Percentiles rank a stretch among this genome's conserved stretches.
Conservation (phyloP, 805 yeast species). For the Komagataella pseudopastoris region DNA sequence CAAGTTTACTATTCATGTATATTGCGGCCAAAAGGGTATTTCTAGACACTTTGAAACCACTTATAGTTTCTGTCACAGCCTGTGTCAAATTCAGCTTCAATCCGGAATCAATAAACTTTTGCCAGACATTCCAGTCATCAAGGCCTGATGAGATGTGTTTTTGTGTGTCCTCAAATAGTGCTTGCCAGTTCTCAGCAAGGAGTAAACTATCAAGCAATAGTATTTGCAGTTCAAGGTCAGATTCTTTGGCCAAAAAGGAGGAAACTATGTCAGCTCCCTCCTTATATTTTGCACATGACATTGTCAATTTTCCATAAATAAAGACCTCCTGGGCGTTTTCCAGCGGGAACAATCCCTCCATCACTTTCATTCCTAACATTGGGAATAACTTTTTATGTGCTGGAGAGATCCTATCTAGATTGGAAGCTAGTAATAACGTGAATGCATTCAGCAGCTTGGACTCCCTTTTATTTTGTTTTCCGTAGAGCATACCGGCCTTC, state of each 20-base stretch:
- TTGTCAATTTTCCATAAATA: slow-evolving; percentile 39
- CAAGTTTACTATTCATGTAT: slow-evolving; percentile 18
- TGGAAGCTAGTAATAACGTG: slow-evolving; percentile 29
- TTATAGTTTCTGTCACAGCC: slow-evolving; percentile 19
- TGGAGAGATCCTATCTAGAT: slow-evolving; percentile 18
- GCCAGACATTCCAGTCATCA: slow-evolving; percentile 76
- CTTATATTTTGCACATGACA: slow-evolving; percentile 18
- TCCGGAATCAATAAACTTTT: slow-evolving; percentile 33
- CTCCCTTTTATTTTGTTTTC: slow-evolving; percentile 18
- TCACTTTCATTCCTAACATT: slow-evolving; percentile 42
- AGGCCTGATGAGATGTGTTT: slow-evolving; percentile 30
- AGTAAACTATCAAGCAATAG: slow-evolving; percentile 34
- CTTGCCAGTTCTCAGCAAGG: slow-evolving; percentile 23
- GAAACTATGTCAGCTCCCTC: slow-evolving; percentile 19
- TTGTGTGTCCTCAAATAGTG: slow-evolving; percentile 25
- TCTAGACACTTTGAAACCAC: slow-evolving; percentile 26
- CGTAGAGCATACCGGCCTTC: slow-evolving; percentile 33
- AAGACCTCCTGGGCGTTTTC: slow-evolving; percentile 51
- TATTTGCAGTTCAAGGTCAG: slow-evolving; percentile 53
- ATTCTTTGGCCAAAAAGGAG: slow-evolving; percentile 19
- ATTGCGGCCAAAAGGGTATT: slow-evolving; percentile 43
- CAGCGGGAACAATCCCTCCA: slow-evolving; percentile 39
- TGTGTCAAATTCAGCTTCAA: slow-evolving; percentile 18
- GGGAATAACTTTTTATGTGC: slow-evolving; percentile 42
- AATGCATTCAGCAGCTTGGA: slow-evolving; percentile 44